Base-by-base conservation (phyloP, 2,329 filamentous ascomycete species). In the Colletotrichum caudatum region DNA sequence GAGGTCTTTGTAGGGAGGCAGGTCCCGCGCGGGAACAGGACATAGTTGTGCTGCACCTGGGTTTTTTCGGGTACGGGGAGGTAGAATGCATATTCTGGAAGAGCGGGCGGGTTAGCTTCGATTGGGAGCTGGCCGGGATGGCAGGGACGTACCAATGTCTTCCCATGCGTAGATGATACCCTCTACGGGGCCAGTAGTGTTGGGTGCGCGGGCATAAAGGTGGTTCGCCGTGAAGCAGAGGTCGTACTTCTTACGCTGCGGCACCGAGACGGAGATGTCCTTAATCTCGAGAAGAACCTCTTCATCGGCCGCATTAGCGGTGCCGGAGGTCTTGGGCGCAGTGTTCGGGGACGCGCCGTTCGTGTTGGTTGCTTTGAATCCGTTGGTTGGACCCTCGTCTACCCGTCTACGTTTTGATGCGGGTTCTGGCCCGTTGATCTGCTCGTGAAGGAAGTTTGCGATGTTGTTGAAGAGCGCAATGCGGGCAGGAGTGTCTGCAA, bases 181-280 rank as follows among this genome's bases (percentile, higher is more conserved):
- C 23, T 85, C 81, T 20, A 88, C 83, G 0, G 88, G 87, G 33
- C 82, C 81, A 2, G 84, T 84, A 1, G 87, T 86, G 54, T 85
- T 85, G 0, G 88, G 82, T 1, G 82, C 81, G 46, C 87, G 84
- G 18, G 89, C 89, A 73, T 91, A 91, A 44, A 92, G 76, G 74
- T 88, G 87, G 71, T 85, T 84, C 7, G 84, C 80, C 2, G 90
- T 92, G 73, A 92, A 87, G 78, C 88, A 90, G 11, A 92, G 78
- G 74, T 90, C 88, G 75, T 89, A 89, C 79, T 92, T 93, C 81
- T 92, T 93, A 73, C 91, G 84, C 80, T 90, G 89, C 0, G 91
- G 91, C 5, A 91, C 84, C 0, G 89, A 88, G n/a, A 92, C 84
- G 0, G 90, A 92, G 26, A 92, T 89, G 56, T 92, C 90, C 78